Percentiles rank a stretch among this genome's conserved stretches.
Evolutionary conservation across 208 protist genomes (phyloP).

Genomic region (Crithidia thermophila): DNA sequence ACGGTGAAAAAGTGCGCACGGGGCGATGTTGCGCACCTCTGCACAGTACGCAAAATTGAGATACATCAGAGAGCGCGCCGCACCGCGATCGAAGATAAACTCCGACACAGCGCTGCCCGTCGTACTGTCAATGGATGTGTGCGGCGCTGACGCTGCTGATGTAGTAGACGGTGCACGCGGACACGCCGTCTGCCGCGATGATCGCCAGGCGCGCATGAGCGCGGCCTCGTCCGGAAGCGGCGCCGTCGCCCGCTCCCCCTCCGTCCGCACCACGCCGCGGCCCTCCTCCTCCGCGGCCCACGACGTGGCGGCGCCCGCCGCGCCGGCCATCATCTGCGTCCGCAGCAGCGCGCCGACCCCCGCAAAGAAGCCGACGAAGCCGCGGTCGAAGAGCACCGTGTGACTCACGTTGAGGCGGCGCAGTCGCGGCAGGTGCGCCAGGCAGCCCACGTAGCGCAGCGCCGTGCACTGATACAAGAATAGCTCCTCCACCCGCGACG

Average conservation of each 20-base stretch:
- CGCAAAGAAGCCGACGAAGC: slow-evolving; percentile 25
- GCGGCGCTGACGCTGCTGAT: neutral
- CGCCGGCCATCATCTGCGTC: neutral
- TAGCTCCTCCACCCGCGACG: slow-evolving; percentile 24
- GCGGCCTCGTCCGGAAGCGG: slow-evolving; percentile 20
- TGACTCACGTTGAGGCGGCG: slow-evolving; percentile 9
- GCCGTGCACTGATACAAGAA: slow-evolving; percentile 19
- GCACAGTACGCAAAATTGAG: slow-evolving; percentile 29
- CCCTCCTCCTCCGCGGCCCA: neutral
- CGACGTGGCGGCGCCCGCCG: neutral
- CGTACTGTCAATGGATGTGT: neutral
- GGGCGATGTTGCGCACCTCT: slow-evolving; percentile 31
- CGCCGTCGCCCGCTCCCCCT: neutral
- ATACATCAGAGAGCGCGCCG: slow-evolving; percentile 5
- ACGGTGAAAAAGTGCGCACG: slow-evolving; percentile 21
- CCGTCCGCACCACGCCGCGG: neutral
- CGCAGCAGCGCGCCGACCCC: neutral
- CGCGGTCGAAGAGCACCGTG: slow-evolving; percentile 25
- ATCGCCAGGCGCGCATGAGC: slow-evolving; percentile 23
- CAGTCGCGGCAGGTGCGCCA: slow-evolving; percentile 31
- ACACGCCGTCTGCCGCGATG: neutral
- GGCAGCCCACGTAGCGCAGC: slow-evolving; percentile 28
- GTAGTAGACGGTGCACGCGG: neutral
- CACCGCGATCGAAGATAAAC: slow-evolving; percentile 7
- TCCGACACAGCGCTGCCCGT: neutral